These are phyloP conservation scores for Naganishia antarctica DNA, from an alignment of 768 basidiomycete species.

Conservation along the genomic window DNA sequence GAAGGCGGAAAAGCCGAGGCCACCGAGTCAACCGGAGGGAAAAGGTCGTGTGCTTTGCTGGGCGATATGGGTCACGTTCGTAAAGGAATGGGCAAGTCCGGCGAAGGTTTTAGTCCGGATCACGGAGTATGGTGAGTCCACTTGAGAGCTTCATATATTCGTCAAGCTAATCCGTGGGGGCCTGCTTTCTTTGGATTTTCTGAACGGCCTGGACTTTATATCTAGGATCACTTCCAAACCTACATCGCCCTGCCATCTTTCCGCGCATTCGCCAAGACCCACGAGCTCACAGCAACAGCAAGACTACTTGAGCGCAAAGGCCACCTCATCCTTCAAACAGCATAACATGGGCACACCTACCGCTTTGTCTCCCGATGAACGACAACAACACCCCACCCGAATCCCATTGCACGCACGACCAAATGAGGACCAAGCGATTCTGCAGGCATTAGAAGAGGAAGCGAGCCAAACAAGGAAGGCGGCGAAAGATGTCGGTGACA, in stretches of 20 bases:
- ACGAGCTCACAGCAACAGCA: too few species aligned
- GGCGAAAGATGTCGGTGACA: neutral
- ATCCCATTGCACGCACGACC: neutral
- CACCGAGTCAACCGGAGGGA: neutral
- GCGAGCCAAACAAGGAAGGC: neutral
- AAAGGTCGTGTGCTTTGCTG: neutral
- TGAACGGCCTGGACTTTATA: too few species aligned
- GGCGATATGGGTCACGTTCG: too few species aligned
- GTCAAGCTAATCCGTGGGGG: too few species aligned
- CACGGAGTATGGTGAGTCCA: conserved; percentile 7
- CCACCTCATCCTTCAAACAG: too few species aligned
- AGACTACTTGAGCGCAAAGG: too few species aligned
- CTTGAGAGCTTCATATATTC: too few species aligned
- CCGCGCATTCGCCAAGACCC: too few species aligned
- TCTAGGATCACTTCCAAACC: conserved; percentile 12
- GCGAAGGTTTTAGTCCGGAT: neutral
- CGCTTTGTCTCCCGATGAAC: too few species aligned
- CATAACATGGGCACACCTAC: too few species aligned
- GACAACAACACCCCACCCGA: neutral
- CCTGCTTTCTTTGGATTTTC: too few species aligned
- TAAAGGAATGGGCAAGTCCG: too few species aligned
- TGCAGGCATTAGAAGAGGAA: conserved; percentile 1
- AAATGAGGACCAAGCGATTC: neutral
- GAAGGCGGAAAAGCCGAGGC: neutral
- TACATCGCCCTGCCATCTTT: neutral